phyloP scores from a whole-genome alignment of 2,329 filamentous ascomycete species.

The Ploettnerulaceae sp. region DNA sequence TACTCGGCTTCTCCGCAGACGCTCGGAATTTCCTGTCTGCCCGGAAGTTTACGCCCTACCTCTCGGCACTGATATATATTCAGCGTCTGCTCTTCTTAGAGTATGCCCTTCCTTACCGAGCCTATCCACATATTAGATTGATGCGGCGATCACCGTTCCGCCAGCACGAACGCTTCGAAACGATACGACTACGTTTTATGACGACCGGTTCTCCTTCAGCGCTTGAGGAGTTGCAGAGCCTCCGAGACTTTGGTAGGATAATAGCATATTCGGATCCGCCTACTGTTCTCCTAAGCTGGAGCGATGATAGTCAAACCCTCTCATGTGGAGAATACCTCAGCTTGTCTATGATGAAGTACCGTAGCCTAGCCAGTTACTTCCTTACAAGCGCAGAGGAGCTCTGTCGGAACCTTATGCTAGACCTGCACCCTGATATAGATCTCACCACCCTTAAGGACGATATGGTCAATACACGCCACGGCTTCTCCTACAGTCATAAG shows the following conservation, averaged over 20 bases:
- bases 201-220: background rate
- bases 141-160: background rate
- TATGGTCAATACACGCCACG: background rate
- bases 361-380: background rate
- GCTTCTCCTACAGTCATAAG: no score
- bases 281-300: conserved; percentile 6
- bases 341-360: background rate
- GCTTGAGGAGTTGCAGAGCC: conserved; percentile 5
- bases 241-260: background rate
- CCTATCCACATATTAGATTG: background rate
- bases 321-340: background rate
- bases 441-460: background rate
- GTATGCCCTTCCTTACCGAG: background rate
- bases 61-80: background rate
- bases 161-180: background rate
- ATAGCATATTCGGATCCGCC: conserved; percentile 2
- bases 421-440: background rate
- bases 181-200: background rate
- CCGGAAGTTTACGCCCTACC: background rate
- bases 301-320: background rate
- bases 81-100: background rate
- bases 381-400: background rate
- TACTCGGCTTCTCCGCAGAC: background rate
- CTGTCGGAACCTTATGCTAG: background rate
- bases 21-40: background rate